Evolutionary conservation across 768 basidiomycete species (phyloP), one percentile per base, ranked within the genome.

Genomic region (Myochromella boudieri): DNA sequence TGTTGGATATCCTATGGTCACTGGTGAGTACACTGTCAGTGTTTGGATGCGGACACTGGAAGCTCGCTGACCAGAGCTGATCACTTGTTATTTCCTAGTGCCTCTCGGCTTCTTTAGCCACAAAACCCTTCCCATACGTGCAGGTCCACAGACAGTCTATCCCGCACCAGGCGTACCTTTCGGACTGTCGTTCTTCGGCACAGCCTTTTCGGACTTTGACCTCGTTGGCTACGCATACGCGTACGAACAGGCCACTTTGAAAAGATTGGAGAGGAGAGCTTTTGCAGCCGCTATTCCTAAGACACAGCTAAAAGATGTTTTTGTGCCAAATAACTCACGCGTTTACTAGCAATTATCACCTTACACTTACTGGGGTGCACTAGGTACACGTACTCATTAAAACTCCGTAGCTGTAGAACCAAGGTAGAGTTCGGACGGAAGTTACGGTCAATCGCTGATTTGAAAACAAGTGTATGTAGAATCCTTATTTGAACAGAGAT

Each of bases 1-100:
- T 45, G 78, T 80, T 4, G 84, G 82, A 6, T 85, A 84, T 53
- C 84, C 84, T 1, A 80, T 84, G 42, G 68, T 84, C 27, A 83
- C 83, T 18, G 82, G 82, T 78, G 37, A 54, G 68, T 52, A 4
- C n/a, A n/a, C n/a, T n/a, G n/a, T n/a, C n/a, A n/a, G n/a, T n/a
- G n/a, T n/a, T n/a, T n/a, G n/a, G n/a, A n/a, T n/a, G n/a, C n/a
- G n/a, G n/a, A n/a, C n/a, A n/a, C n/a, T n/a, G n/a, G n/a, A n/a
- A n/a, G n/a, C 42, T 20, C 1, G 1, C 2, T 26, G 26, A 45
- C 2, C 31, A 11, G n/a, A n/a, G n/a, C n/a, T n/a, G n/a, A n/a
- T 24, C 43, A 26, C 32, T 44, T 32, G 7, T 36, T 24, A 31
- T 61, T 8, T 38, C 14, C n/a, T 32, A 71, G 83, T 85, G 8